These are phyloP conservation scores for Lepidium didymum DNA, from an alignment of 345 rosid genomes.

Conservation along the genomic window DNA sequence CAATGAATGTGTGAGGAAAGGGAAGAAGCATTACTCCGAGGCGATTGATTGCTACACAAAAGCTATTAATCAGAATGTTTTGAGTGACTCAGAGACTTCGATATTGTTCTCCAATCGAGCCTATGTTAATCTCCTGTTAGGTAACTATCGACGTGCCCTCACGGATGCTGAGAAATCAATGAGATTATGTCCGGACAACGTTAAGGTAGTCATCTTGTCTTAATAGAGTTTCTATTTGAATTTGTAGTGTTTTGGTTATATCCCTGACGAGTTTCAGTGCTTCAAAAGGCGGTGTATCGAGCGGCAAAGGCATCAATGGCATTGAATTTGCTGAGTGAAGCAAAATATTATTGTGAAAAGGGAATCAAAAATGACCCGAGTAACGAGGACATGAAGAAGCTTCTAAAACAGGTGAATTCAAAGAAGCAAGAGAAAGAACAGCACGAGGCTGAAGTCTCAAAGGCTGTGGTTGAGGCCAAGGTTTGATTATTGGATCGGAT, in stretches of 20 bases:
- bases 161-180: conserved; percentile 72
- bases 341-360: conserved; percentile 40
- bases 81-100: conserved; percentile 54
- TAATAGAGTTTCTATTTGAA: not conserved
- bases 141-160: conserved; percentile 73
- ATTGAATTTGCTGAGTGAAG: conserved; percentile 56
- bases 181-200: conserved; percentile 42
- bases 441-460: conserved; percentile 52
- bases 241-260: not conserved
- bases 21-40: conserved; percentile 72
- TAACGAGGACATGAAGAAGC: conserved; percentile 69
- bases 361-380: conserved; percentile 56
- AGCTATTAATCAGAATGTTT: conserved; percentile 60
- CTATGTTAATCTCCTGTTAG: conserved; percentile 74
- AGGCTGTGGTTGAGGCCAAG: conserved; percentile 58
- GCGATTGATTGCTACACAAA: conserved; percentile 78
- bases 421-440: conserved; percentile 54
- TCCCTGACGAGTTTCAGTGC: not conserved
- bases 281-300: conserved; percentile 65
- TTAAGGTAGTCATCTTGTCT: conserved; percentile 41
- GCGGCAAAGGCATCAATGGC: conserved; percentile 79
- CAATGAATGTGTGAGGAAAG: conserved; percentile 75
- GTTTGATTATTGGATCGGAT: conserved; percentile 30
- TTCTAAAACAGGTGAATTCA: conserved; percentile 42
- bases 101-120: conserved; percentile 74